phyloP scores from a whole-genome alignment of 164 flowering plant species.

The Magnolia kwangsiensis region DNA sequence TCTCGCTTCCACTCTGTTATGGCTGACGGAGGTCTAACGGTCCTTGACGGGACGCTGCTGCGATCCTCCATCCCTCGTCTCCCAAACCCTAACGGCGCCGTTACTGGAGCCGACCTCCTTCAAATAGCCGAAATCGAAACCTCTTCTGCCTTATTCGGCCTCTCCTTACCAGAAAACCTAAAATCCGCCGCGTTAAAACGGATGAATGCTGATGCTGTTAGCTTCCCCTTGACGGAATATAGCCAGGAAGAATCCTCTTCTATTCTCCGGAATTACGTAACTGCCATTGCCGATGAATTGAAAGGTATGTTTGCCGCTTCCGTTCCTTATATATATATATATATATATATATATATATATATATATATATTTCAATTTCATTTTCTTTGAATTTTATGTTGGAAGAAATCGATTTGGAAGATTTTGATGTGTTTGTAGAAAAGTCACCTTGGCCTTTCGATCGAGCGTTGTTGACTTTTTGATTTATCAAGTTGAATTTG shows the following conservation, averaged over 20 bases:
- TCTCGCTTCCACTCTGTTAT: background rate
- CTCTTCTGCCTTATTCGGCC: constrained; percentile 38
- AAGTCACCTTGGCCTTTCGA: too few species aligned
- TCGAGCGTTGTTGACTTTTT: too few species aligned
- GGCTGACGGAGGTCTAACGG: constrained; percentile 12
- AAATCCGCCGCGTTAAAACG: constrained; percentile 45
- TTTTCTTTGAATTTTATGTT: background rate
- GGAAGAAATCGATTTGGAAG: background rate
- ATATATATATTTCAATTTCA: background rate
- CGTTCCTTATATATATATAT: background rate
- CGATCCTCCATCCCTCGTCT: constrained; percentile 23
- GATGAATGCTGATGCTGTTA: constrained; percentile 27
- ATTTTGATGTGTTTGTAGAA: background rate
- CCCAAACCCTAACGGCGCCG: constrained; percentile 17
- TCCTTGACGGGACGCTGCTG: constrained; percentile 60
- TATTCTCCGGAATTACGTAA: constrained; percentile 32
- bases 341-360: background rate
- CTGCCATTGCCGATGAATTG: constrained; percentile 59
- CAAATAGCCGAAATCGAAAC: constrained; percentile 46
- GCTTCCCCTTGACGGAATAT: constrained; percentile 27
- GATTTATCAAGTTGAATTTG: too few species aligned
- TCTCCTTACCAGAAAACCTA: constrained; percentile 51
- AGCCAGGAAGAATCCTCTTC: constrained; percentile 30
- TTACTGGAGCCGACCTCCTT: constrained; percentile 47
- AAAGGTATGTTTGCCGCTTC: constrained; percentile 28